Evolutionary conservation across 176 grass and related monocot genomes (phyloP).

Genomic region (Canna indica): DNA sequence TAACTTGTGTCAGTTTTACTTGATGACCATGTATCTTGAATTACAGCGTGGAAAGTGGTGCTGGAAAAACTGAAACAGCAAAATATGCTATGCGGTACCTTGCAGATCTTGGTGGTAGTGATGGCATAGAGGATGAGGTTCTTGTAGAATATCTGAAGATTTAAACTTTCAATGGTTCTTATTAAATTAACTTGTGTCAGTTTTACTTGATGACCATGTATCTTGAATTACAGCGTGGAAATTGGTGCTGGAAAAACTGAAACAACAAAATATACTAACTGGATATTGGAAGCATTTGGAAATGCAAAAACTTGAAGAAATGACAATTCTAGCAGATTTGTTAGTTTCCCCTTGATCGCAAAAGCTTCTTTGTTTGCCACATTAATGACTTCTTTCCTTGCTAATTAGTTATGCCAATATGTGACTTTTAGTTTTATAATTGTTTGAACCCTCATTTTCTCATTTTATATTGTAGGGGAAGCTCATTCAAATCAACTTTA

Average conservation of each 20-base stretch:
- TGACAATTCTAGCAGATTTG: conserved; percentile 96
- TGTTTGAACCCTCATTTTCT: too few relatives aligned
- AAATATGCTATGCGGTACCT: conserved; percentile 98
- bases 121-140: conserved; percentile 94
- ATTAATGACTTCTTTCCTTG: neutral
- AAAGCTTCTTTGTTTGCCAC: neutral
- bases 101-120: conserved; percentile 82
- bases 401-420: neutral
- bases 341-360: conserved; percentile 24
- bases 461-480: conserved; percentile 52
- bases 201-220: too few relatives aligned
- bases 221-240: too few relatives aligned
- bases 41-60: conserved; percentile 87
- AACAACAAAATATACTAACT: too few relatives aligned
- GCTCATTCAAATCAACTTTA: conserved; percentile 97
- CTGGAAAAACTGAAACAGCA: conserved; percentile 97
- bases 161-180: too few relatives aligned
- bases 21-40: neutral
- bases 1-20: neutral
- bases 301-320: conserved; percentile 98
- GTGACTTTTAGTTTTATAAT: neutral
- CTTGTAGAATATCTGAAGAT: too few relatives aligned
- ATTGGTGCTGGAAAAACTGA: too few relatives aligned
- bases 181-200: too few relatives aligned
- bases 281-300: conserved; percentile 97